Conservation (phyloP, 441 rosid genomes). For the Adansonia rubrostipa region DNA sequence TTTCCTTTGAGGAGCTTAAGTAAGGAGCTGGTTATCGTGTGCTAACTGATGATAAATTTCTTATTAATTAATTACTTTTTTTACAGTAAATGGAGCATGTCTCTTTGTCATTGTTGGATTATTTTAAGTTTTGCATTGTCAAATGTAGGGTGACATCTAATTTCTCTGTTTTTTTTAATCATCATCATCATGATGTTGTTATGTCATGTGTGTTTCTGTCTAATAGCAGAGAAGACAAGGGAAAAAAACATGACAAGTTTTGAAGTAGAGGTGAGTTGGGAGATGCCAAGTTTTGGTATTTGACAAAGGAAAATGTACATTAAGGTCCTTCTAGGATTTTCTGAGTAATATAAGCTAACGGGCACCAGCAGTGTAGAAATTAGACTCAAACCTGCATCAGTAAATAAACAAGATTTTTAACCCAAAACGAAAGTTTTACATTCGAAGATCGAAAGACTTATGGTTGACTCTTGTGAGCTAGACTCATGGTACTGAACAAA, state of each 20-base stretch:
- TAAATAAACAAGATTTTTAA: not conserved
- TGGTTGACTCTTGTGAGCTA: not conserved
- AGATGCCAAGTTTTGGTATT: slow-evolving; percentile 32
- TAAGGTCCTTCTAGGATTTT: slow-evolving; percentile 5
- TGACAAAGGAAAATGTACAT: slow-evolving; percentile 30
- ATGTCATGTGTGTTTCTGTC: slow-evolving; percentile 23
- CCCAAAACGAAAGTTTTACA: not conserved
- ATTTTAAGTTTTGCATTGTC: not conserved
- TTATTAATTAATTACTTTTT: not conserved
- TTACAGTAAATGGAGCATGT: not conserved
- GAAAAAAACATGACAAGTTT: slow-evolving; percentile 11
- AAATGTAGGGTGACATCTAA: slow-evolving; percentile 5
- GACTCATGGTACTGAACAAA: not conserved
- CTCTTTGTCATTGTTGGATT: not conserved
- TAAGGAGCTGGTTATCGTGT: not conserved
- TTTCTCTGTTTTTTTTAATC: slow-evolving; percentile 8
- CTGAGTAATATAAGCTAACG: not conserved
- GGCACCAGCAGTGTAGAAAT: not conserved
- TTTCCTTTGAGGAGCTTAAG: not conserved
- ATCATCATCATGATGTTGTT: slow-evolving; percentile 11
- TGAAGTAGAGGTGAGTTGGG: slow-evolving; percentile 12
- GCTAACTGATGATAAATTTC: not conserved
- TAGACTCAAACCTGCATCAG: not conserved
- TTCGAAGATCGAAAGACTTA: not conserved
- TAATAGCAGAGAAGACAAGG: slow-evolving; percentile 25